Base-by-base conservation (phyloP, 2,329 filamentous ascomycete species). In the Clathrospora elynae region DNA sequence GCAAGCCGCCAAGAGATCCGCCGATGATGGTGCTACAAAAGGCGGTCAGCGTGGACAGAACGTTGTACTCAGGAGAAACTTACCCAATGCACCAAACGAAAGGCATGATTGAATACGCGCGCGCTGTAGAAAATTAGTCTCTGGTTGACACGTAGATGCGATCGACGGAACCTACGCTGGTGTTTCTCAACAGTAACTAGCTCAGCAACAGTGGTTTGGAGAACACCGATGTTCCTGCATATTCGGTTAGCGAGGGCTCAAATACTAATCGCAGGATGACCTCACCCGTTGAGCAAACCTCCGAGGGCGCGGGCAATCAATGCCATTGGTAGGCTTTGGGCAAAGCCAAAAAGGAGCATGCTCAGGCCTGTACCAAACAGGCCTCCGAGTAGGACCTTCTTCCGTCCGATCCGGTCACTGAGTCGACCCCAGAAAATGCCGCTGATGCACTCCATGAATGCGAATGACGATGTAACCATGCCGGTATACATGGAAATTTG, bases 101-200 rank as follows among this genome's bases (percentile, higher is more conserved):
- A 5, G 93, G 93, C 90, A 99, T 96, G 57, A 97, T 91, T 9
- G 92, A 90, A 73, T 95, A 99, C 35, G 92, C 93, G 59, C 89
- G 88, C 57, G 91, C 87, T 90, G 53, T 39, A 49, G 18, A 42
- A 35, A 53, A 45, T 70, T 55, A 71, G 61, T 51, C 29, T 37
- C 16, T 22, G 30, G 30, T 49, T 40, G 37, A 32, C 42, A 14
- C 17, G 13, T 38, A 34, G 33, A 41, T 37, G 34, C 19, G 42
- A 23, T 32, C 40, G 44, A 13, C 18, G 33, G 49, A 54, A 73
- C 86, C 72, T 72, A 90, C 87, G 87, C 70, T 97, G 91, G 68
- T 97, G 90, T 70, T 92, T 87, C 73, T 96, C 95, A 47, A 88
- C 86, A 3, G 89, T 96, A 17, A 97, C 87, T 47, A 99, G 79